These are phyloP conservation scores for Cordyceps cicadae DNA, from an alignment of 2,329 filamentous ascomycete species.

Conservation along the genomic window DNA sequence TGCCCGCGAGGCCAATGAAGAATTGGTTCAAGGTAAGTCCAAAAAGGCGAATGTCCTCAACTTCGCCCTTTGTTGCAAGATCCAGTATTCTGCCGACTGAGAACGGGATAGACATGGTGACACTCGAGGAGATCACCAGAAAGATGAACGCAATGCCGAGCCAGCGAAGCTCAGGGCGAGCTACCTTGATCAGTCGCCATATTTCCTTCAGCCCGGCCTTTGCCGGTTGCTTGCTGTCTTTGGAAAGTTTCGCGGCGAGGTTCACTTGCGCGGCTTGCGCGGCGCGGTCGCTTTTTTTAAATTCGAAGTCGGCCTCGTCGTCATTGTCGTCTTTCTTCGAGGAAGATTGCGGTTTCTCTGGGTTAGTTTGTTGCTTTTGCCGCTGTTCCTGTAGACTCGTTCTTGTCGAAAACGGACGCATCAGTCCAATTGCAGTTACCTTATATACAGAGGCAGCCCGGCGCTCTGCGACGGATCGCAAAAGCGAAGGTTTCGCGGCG, in stretches of 20 bases:
- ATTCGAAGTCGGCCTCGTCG: conserved; percentile 33
- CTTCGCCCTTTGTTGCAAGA: conserved; percentile 66
- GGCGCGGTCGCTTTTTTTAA: conserved; percentile 71
- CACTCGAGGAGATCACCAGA: conserved; percentile 78
- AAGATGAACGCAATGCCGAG: conserved; percentile 74
- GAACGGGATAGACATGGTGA: conserved; percentile 95
- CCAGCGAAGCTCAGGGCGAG: conserved; percentile 71
- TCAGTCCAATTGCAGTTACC: not conserved
- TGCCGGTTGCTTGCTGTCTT: conserved; percentile 57
- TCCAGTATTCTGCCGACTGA: conserved; percentile 95
- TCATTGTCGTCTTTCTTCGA: conserved; percentile 30
- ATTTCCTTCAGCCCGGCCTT: conserved; percentile 66
- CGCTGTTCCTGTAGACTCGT: not conserved
- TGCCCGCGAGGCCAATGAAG: conserved; percentile 67
- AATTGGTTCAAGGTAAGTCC: conserved; percentile 81
- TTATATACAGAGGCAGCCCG: not conserved
- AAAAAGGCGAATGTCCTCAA: conserved; percentile 64
- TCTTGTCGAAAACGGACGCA: not conserved
- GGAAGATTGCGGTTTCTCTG: conserved; percentile 21
- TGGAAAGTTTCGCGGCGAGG: conserved; percentile 76
- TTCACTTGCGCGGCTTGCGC: conserved; percentile 83
- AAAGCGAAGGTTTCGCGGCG: not conserved
- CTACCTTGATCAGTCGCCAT: conserved; percentile 81
- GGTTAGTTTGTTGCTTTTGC: conserved; percentile 14
- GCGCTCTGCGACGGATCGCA: not conserved